A percentile compares a stretch with the other conserved stretches of the same genome.
These are phyloP conservation scores for Pluteus cervinus DNA, from an alignment of 768 basidiomycete genomes.

Conservation along the genomic window DNA sequence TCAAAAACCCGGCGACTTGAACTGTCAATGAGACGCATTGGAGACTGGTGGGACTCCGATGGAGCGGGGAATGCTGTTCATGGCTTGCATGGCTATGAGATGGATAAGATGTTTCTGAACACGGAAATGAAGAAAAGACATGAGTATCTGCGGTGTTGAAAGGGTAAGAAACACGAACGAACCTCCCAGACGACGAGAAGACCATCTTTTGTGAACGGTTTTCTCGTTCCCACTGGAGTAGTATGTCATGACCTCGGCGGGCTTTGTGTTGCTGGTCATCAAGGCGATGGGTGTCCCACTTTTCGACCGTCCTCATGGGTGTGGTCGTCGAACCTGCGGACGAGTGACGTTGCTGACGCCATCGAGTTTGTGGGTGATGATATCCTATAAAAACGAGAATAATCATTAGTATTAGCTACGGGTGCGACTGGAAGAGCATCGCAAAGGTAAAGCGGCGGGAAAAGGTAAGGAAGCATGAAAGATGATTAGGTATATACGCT, in stretches of 20 bases:
- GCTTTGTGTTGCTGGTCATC: constrained; percentile 94
- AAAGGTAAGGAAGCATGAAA: no score
- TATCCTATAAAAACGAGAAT: constrained; percentile 60
- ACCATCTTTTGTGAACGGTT: constrained; percentile 95
- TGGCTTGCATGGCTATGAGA: constrained; percentile 79
- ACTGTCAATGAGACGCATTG: no score
- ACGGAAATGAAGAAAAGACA: no score
- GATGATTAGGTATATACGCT: no score
- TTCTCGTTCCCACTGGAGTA: constrained; percentile 92
- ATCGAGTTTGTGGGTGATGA: constrained; percentile 88
- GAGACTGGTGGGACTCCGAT: constrained; percentile 71
- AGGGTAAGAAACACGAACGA: background rate
- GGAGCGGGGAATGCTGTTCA: constrained; percentile 58
- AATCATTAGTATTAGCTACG: no score
- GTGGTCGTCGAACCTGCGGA: constrained; percentile 94
- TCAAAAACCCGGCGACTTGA: no score
- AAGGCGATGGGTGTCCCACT: constrained; percentile 95
- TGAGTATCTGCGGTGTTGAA: background rate
- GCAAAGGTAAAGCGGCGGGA: no score
- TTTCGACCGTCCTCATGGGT: no score
- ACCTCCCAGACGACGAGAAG: constrained; percentile 91
- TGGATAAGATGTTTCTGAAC: constrained; percentile 91
- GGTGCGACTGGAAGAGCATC: no score
- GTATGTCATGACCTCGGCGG: constrained; percentile 89
- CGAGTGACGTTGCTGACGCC: constrained; percentile 87